These are phyloP conservation scores for Kwoniella europaea DNA, from an alignment of 768 basidiomycete species.

Conservation along the genomic window DNA sequence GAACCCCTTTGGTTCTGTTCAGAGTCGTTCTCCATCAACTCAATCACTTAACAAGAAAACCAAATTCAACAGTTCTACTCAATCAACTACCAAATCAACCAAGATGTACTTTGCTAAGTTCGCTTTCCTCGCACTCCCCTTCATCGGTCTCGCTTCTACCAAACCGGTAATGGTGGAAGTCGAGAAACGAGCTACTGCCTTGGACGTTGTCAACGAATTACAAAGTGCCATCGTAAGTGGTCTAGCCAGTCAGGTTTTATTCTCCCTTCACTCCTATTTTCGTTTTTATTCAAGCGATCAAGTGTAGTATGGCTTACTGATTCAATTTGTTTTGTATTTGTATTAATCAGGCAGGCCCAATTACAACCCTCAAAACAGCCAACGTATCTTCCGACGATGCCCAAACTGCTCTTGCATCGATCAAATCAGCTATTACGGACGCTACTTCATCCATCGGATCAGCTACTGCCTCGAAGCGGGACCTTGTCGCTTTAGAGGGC, in stretches of 20 bases:
- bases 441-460: slow-evolving; percentile 6
- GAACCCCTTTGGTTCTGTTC: no score
- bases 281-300: neutral
- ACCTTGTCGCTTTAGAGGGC: neutral
- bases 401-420: slow-evolving; percentile 5
- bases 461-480: slow-evolving; percentile 1
- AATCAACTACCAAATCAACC: neutral
- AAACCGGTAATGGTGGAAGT: neutral
- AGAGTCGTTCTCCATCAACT: no score
- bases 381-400: slow-evolving; percentile 13
- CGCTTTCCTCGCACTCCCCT: slow-evolving; percentile 23
- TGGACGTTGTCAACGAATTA: slow-evolving; percentile 8
- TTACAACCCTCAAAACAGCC: slow-evolving; percentile 14
- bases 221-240: slow-evolving; percentile 20
- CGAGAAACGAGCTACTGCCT: slow-evolving; percentile 7
- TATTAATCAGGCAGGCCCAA: slow-evolving; percentile 12
- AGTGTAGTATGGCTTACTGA: neutral
- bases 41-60: neutral
- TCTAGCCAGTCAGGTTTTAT: no score
- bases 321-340: neutral
- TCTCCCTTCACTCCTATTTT: neutral
- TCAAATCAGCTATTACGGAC: slow-evolving; percentile 18
- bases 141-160: slow-evolving; percentile 8
- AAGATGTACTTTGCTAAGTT: slow-evolving; percentile 27
- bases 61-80: neutral